phyloP scores from a whole-genome alignment of 1,284 basidiomycete genomes.

The Athelia sp. region DNA sequence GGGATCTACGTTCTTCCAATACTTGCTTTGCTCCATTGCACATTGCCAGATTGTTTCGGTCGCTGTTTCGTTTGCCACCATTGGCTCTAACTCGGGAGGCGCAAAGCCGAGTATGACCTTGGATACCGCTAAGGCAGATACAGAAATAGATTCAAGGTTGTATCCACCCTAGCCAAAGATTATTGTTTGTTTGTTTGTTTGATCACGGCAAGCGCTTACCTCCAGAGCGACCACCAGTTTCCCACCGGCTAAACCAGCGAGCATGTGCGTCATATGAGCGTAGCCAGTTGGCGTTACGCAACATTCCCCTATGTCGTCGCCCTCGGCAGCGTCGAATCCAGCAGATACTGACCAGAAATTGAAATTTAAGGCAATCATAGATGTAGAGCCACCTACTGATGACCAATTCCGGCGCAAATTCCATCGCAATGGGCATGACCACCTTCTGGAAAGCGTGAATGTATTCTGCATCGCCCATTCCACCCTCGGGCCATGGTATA shows the following conservation, averaged over 20 bases:
- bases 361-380: slow-evolving; percentile 3
- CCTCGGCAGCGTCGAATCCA: slow-evolving; percentile 94
- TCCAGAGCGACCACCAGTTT: slow-evolving; percentile 92
- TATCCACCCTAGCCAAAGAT: slow-evolving; percentile 77
- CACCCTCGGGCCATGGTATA: slow-evolving; percentile 87
- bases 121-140: slow-evolving; percentile 84
- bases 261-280: slow-evolving; percentile 98
- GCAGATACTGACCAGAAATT: slow-evolving; percentile 72
- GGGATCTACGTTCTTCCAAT: slow-evolving; percentile 85
- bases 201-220: slow-evolving; percentile 36
- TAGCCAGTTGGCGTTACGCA: slow-evolving; percentile 91
- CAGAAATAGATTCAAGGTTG: slow-evolving; percentile 85
- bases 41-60: slow-evolving; percentile 88
- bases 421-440: slow-evolving; percentile 95
- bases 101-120: slow-evolving; percentile 82
- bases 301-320: slow-evolving; percentile 90
- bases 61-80: slow-evolving; percentile 72
- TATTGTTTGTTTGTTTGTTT: neutral
- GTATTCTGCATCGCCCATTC: slow-evolving; percentile 95
- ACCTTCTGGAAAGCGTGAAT: slow-evolving; percentile 94
- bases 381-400: slow-evolving; percentile 56
- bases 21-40: slow-evolving; percentile 80
- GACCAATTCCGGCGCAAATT: slow-evolving; percentile 94
- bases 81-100: slow-evolving; percentile 66
- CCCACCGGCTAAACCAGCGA: slow-evolving; percentile 86